These are phyloP conservation scores for Artemisia tridentata DNA, from an alignment of 129 eudicot species.

Conservation along the genomic window DNA sequence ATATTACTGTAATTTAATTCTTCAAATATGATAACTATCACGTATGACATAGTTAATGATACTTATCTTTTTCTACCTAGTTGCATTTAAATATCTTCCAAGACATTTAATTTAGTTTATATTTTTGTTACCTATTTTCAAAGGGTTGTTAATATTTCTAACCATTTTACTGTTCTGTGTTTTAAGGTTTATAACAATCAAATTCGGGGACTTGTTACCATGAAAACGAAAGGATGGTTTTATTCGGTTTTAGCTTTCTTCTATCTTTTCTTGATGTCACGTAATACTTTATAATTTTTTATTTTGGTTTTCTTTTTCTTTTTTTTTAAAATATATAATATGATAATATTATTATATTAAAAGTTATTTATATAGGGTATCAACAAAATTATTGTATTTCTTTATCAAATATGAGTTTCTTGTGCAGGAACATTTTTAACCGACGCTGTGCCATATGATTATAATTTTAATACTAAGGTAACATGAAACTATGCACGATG, in stretches of 20 bases:
- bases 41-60: too few relatives aligned
- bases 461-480: constrained; percentile 33
- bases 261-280: constrained; percentile 16
- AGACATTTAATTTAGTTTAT: neutral
- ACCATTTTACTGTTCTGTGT: neutral
- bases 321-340: neutral
- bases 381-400: too few relatives aligned
- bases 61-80: too few relatives aligned
- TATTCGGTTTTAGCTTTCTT: neutral
- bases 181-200: neutral
- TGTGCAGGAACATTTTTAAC: constrained; percentile 17
- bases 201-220: constrained; percentile 6
- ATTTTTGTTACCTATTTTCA: neutral
- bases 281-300: neutral
- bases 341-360: neutral
- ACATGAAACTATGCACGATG: neutral
- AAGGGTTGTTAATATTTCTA: neutral
- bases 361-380: neutral
- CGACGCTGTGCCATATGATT: constrained; percentile 35
- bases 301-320: neutral
- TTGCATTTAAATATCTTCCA: too few relatives aligned
- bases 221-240: constrained; percentile 14
- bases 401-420: too few relatives aligned
- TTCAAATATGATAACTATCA: too few relatives aligned
- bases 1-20: neutral